Evolutionary conservation across 306 rosid species (phyloP).

Genomic region (Begonia masoniana): DNA sequence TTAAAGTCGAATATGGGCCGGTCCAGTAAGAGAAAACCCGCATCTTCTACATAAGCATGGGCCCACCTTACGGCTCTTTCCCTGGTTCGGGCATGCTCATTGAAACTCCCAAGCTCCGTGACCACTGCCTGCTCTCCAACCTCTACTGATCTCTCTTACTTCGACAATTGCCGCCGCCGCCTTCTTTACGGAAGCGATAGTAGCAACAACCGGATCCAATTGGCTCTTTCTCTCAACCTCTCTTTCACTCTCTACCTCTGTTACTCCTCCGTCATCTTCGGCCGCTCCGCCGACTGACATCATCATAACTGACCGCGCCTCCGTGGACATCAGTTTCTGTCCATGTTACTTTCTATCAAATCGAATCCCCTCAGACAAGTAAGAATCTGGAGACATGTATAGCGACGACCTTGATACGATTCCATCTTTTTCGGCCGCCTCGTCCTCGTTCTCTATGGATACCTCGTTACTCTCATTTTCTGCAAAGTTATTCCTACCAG

Average conservation of each 20-base stretch:
- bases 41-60: not conserved
- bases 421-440: conserved; percentile 62
- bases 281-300: conserved; percentile 24
- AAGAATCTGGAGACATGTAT: not conserved
- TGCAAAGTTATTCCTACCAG: no score
- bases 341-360: conserved; percentile 51
- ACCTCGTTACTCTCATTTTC: conserved; percentile 28
- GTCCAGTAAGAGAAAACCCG: no score
- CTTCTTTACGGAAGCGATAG: conserved; percentile 3
- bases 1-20: no score
- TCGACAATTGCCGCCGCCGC: conserved; percentile 7
- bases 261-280: conserved; percentile 5
- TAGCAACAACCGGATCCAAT: conserved; percentile 9
- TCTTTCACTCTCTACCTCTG: conserved; percentile 21
- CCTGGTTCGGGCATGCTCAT: conserved; percentile 7
- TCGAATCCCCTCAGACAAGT: conserved; percentile 34
- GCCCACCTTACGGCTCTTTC: no score
- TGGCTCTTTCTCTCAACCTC: conserved; percentile 33
- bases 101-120: conserved; percentile 24
- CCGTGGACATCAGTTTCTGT: conserved; percentile 84
- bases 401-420: conserved; percentile 49
- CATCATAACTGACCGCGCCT: conserved; percentile 77
- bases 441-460: conserved; percentile 75
- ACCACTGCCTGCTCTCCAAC: no score
- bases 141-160: conserved; percentile 7